A percentile compares a stretch with the other conserved stretches of the same genome.
phyloP scores from a whole-genome alignment of 768 basidiomycete genomes.

The Calvatia gigantea region DNA sequence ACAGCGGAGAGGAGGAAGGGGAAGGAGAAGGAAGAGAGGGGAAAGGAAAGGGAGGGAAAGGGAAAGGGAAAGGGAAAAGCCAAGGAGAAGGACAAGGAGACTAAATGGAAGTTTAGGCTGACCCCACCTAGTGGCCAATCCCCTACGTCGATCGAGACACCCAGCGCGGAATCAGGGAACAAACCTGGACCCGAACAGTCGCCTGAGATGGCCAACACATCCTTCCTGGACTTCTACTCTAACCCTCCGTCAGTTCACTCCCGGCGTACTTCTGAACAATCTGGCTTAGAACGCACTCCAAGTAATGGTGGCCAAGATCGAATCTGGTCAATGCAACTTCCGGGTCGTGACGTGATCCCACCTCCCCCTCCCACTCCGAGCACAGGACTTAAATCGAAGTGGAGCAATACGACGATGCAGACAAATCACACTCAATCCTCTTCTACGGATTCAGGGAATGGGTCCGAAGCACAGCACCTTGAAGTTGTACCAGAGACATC shows the following conservation, averaged over 20 bases:
- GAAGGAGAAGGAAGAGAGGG: not conserved
- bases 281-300: constrained; percentile 1
- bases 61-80: not conserved
- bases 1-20: not conserved
- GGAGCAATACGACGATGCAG: constrained; percentile 38
- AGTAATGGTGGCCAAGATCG: not conserved
- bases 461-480: constrained; percentile 20
- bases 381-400: constrained; percentile 29
- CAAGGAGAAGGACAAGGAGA: not conserved
- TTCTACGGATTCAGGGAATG: constrained; percentile 9
- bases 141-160: constrained; percentile 1
- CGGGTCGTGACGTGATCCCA: not conserved
- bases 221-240: constrained; percentile 37
- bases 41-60: not conserved
- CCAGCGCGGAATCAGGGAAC: not conserved
- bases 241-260: constrained; percentile 19
- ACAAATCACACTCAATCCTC: constrained; percentile 19
- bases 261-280: not conserved
- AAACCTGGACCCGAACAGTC: not conserved
- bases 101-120: constrained; percentile 4
- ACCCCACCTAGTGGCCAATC: constrained; percentile 7
- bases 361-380: not conserved
- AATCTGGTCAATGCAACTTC: constrained; percentile 11
- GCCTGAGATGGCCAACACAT: constrained; percentile 17
- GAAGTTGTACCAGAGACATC: constrained; percentile 9